Base-by-base conservation (phyloP, 768 basidiomycete genomes). In the Collybia mongolica region DNA sequence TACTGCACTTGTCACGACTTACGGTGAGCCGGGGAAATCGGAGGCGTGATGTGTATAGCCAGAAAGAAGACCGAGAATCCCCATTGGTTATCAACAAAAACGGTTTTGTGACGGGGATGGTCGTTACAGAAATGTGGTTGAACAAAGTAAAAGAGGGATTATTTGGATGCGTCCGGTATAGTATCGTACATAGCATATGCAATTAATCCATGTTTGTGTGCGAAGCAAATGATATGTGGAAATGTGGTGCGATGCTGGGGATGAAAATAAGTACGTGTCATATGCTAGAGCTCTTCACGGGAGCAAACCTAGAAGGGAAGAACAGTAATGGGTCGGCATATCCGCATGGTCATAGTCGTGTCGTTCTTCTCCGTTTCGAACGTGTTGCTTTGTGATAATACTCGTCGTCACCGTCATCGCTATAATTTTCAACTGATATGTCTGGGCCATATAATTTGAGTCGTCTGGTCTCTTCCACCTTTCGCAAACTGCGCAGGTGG, bases 401-500 rank as follows among this genome's bases (percentile, higher is more conserved):
- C 51, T 83, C 80, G 52, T 82, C 81, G 46, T 79, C 81, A 53
- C 76, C 79, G 32, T 76, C 74, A 55, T 79, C 78, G 48, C 70
- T 75, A 49, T 67, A 69, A 7, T 72, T 73, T 19, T 76, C 75
- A 14, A 66, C 62, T 12, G 64, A 55, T 5, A 63, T 55, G 20
- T 58, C 62, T n/a, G 60, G 58, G 41, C 60, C 62, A 42, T 64
- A 65, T 42, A 64, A 57, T 37, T 65, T 60, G 32, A 64, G 40
- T 19, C 79, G 77, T 54, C 78, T 75, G 42, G 77, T 75, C 43
- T 71, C 68, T 58, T 86, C 86, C 9, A 76, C 57, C 62, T 82
- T 83, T 28, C 86, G 84, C 51, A 90, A 63, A 23, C 74, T 69
- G 15, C 84, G 79, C 41, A 90, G 72, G 52, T 80, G 75, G n/a